A percentile compares a stretch with the other conserved stretches of the same genome.
phyloP scores from a whole-genome alignment of 306 rosid species.

The Hippophae rhamnoides region DNA sequence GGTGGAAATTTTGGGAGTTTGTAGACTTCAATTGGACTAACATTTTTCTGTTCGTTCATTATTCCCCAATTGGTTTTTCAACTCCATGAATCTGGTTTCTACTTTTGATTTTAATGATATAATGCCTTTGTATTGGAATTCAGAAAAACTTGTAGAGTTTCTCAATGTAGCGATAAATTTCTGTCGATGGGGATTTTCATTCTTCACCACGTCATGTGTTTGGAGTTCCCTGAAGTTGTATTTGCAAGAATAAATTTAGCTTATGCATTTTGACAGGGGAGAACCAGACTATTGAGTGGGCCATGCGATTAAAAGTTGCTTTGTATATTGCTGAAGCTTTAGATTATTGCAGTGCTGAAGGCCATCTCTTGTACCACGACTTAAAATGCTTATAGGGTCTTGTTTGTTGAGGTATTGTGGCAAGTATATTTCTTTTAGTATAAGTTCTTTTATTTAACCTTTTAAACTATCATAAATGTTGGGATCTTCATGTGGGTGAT shows the following conservation, averaged over 20 bases:
- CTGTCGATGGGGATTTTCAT: no score
- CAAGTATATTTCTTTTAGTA: slow-evolving; percentile 3
- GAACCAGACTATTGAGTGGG: slow-evolving; percentile 78
- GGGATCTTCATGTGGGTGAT: background rate
- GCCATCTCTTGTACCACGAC: slow-evolving; percentile 65
- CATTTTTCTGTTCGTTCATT: no score
- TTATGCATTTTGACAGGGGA: slow-evolving; percentile 46
- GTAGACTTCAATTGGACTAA: no score
- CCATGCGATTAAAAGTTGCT: slow-evolving; percentile 70
- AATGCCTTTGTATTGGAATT: no score
- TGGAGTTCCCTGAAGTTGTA: background rate
- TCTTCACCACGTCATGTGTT: no score
- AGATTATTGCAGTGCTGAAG: slow-evolving; percentile 52
- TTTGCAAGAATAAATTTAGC: slow-evolving; percentile 3
- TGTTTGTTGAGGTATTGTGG: slow-evolving; percentile 59
- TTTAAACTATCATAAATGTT: background rate
- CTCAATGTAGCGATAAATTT: no score
- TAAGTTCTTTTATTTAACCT: background rate
- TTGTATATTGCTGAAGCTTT: slow-evolving; percentile 58
- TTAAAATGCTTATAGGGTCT: slow-evolving; percentile 66
- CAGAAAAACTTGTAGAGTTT: no score
- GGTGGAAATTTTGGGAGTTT: no score
- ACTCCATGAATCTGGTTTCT: no score
- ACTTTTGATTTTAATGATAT: no score
- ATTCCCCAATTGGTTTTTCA: no score